Conservation (phyloP, 768 basidiomycete genomes). For the Scleroderma citrinum region DNA sequence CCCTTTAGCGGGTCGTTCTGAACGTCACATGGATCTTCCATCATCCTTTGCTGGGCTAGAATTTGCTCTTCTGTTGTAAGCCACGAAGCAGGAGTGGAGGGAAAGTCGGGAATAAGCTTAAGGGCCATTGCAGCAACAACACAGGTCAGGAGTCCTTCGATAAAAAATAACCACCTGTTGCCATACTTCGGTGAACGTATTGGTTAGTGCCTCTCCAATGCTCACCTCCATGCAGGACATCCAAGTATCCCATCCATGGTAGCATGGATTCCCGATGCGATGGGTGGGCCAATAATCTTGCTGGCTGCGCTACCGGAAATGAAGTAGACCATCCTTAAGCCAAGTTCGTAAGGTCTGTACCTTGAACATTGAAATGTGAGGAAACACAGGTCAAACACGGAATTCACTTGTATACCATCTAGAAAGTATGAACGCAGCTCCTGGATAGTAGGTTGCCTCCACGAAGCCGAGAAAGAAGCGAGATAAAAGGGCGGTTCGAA, state of each 20-base stretch:
- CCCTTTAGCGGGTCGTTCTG: constrained; percentile 38
- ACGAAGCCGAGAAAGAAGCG: constrained; percentile 6
- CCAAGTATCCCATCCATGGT: constrained; percentile 64
- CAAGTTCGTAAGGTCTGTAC: constrained; percentile 67
- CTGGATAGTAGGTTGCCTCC: constrained; percentile 2
- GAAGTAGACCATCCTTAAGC: constrained; percentile 58
- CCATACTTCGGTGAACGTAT: neutral
- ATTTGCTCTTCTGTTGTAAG: neutral
- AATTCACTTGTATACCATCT: constrained; percentile 32
- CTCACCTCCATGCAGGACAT: constrained; percentile 63
- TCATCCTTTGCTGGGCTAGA: constrained; percentile 37
- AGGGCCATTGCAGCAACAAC: constrained; percentile 43
- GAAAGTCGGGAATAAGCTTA: constrained; percentile 68
- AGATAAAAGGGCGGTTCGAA: neutral
- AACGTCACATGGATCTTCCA: constrained; percentile 49
- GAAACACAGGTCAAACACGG: neutral
- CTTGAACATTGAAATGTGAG: constrained; percentile 15
- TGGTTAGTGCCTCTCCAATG: neutral
- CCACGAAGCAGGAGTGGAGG: constrained; percentile 44
- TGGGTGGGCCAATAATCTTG: constrained; percentile 73
- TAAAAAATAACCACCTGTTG: constrained; percentile 59
- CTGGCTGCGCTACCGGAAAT: constrained; percentile 64
- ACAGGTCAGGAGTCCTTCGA: constrained; percentile 54
- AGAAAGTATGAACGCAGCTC: neutral
- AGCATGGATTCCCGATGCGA: constrained; percentile 66